Conservation (phyloP, 805 yeast species). For the Candida verbasci region DNA sequence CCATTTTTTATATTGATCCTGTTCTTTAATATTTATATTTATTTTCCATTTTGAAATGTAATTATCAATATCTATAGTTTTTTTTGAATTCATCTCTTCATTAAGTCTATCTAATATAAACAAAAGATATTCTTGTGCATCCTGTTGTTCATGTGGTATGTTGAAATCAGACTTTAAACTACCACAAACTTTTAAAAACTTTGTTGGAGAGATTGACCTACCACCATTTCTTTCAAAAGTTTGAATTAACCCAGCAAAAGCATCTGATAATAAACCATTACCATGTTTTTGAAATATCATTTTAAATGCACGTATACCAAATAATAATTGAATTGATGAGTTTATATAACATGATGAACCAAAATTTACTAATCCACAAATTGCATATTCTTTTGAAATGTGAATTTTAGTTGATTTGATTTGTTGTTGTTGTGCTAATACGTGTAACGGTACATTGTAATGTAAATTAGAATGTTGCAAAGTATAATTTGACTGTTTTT, state of each 20-base stretch:
- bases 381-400: slow-evolving; percentile 37
- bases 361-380: slow-evolving; percentile 62
- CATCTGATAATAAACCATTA: slow-evolving; percentile 38
- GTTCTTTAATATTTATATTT: slow-evolving; percentile 25
- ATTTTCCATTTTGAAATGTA: slow-evolving; percentile 30
- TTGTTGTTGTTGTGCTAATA: slow-evolving; percentile 8
- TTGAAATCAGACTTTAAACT: slow-evolving; percentile 59
- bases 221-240: slow-evolving; percentile 59
- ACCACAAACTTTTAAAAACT: slow-evolving; percentile 51
- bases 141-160: slow-evolving; percentile 76
- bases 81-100: slow-evolving; percentile 48
- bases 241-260: slow-evolving; percentile 50
- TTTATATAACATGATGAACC: slow-evolving; percentile 78
- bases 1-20: slow-evolving; percentile 60
- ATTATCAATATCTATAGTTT: slow-evolving; percentile 16
- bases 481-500: too few species aligned
- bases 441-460: slow-evolving; percentile 4
- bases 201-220: slow-evolving; percentile 59
- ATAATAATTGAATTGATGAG: slow-evolving; percentile 66
- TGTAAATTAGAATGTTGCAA: too few species aligned
- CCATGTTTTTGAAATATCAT: slow-evolving; percentile 45
- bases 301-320: slow-evolving; percentile 49
- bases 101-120: slow-evolving; percentile 65
- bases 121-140: slow-evolving; percentile 71
- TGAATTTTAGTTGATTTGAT: slow-evolving; percentile 12